A percentile compares a stretch with the other conserved stretches of the same genome.
These are phyloP conservation scores for Claviceps fusiformis DNA, from an alignment of 2,329 filamentous ascomycete genomes.

Conservation along the genomic window DNA sequence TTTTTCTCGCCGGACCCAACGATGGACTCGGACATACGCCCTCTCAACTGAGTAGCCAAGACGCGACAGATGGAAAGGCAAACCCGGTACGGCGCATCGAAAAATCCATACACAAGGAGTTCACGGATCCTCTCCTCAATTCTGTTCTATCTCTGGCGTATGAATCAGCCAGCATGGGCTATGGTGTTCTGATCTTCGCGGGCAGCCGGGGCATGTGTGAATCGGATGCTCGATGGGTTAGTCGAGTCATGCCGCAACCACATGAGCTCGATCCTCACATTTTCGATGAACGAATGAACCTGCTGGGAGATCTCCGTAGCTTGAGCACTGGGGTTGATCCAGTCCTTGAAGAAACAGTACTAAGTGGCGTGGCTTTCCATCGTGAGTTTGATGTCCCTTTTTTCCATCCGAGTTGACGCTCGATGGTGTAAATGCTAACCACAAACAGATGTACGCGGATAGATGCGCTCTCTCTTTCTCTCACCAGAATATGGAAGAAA, in stretches of 20 bases:
- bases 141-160: constrained; percentile 55
- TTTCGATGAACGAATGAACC: constrained; percentile 46
- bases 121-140: constrained; percentile 53
- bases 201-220: constrained; percentile 56
- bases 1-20: constrained; percentile 47
- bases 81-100: constrained; percentile 36
- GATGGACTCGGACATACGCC: constrained; percentile 44
- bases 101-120: constrained; percentile 43
- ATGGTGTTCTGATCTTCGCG: constrained; percentile 61
- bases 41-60: constrained; percentile 30
- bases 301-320: constrained; percentile 53
- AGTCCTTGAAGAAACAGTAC: constrained; percentile 48
- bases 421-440: background rate
- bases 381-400: constrained; percentile 29
- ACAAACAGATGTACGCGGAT: constrained; percentile 21
- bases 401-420: background rate
- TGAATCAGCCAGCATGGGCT: constrained; percentile 55
- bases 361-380: constrained; percentile 60
- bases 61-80: constrained; percentile 21
- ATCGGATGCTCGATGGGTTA: constrained; percentile 52
- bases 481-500: background rate
- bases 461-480: background rate
- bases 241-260: constrained; percentile 46
- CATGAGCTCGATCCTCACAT: constrained; percentile 31
- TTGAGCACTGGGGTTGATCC: constrained; percentile 53